These are phyloP conservation scores for Pachyrhizus erosus DNA, from an alignment of 306 rosid species.

Conservation along the genomic window DNA sequence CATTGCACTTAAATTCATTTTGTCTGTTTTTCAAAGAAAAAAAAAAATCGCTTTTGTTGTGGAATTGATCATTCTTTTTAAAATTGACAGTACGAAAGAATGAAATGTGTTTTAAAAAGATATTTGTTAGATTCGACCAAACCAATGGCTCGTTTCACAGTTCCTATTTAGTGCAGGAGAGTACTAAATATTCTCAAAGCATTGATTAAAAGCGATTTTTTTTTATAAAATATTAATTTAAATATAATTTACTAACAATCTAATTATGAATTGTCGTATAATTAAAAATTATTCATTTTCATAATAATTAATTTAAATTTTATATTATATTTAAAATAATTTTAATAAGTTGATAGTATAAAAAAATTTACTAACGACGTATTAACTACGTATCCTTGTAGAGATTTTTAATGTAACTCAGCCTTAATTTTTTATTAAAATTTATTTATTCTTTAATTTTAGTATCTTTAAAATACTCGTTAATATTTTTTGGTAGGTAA, in stretches of 20 bases:
- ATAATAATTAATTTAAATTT: not conserved
- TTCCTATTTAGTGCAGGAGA: not conserved
- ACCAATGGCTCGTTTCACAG: not conserved
- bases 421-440: not conserved
- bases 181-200: not conserved
- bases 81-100: not conserved
- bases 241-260: not conserved
- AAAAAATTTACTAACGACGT: not conserved
- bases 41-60: not conserved
- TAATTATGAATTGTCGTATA: not conserved
- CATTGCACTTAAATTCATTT: not conserved
- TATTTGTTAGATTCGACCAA: not conserved
- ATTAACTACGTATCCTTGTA: not conserved
- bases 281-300: not conserved
- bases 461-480: not conserved
- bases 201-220: not conserved
- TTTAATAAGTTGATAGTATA: not conserved
- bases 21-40: not conserved
- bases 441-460: not conserved
- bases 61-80: not conserved
- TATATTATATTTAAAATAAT: not conserved
- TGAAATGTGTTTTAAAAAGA: not conserved
- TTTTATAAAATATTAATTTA: not conserved
- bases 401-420: not conserved
- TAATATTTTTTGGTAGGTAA: not conserved